Conservation (phyloP, 345 rosid species). For the Aquilaria sinensis region DNA sequence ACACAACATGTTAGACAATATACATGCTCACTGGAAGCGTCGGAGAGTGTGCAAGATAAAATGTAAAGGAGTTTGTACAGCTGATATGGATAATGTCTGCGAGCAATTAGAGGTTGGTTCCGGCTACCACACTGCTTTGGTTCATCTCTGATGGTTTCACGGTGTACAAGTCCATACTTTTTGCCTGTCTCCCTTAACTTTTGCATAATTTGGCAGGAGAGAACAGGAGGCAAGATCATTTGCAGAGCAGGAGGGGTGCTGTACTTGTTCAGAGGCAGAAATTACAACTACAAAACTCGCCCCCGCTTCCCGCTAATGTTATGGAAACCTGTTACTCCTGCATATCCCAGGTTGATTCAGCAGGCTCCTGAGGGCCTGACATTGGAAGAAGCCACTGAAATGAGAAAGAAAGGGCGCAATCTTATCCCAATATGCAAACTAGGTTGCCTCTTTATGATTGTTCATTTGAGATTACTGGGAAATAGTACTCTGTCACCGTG, state of each 20-base stretch:
- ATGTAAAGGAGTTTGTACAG: slow-evolving; percentile 94
- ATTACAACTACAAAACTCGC: slow-evolving; percentile 73
- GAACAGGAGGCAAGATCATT: slow-evolving; percentile 86
- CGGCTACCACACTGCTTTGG: not conserved
- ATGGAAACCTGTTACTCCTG: slow-evolving; percentile 83
- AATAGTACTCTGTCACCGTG: not conserved
- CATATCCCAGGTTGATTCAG: slow-evolving; percentile 72
- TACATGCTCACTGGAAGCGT: slow-evolving; percentile 87
- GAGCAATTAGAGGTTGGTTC: slow-evolving; percentile 73
- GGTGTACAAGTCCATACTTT: not conserved
- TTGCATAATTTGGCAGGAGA: slow-evolving; percentile 47
- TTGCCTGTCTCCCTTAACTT: not conserved
- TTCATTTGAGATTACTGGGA: slow-evolving; percentile 1
- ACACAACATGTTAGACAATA: slow-evolving; percentile 90
- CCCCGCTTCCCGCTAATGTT: slow-evolving; percentile 89
- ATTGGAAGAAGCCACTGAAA: slow-evolving; percentile 51
- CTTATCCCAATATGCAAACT: slow-evolving; percentile 75
- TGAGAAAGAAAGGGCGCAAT: slow-evolving; percentile 79
- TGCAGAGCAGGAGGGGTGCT: slow-evolving; percentile 68
- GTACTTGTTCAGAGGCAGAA: slow-evolving; percentile 86
- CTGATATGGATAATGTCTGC: slow-evolving; percentile 88
- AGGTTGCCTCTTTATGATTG: slow-evolving; percentile 32
- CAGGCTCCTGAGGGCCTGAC: slow-evolving; percentile 71
- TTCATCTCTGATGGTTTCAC: not conserved
- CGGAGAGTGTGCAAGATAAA: slow-evolving; percentile 85